These are phyloP conservation scores for Cymodocea nodosa DNA, from an alignment of 116 monocot species.

Conservation along the genomic window DNA sequence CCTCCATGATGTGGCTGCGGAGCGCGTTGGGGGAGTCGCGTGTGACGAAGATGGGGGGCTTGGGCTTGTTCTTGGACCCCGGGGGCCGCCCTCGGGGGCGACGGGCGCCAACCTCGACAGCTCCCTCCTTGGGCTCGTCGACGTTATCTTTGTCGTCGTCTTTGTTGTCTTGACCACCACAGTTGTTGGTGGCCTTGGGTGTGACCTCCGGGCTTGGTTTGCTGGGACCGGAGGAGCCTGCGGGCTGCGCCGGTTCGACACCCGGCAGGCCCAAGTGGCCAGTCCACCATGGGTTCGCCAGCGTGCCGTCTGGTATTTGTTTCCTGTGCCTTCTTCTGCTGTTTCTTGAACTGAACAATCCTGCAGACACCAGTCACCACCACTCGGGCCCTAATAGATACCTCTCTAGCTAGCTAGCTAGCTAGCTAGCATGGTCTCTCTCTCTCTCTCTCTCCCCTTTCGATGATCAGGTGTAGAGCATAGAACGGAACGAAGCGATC, in stretches of 20 bases:
- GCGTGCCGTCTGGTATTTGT: background rate
- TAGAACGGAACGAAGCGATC: background rate
- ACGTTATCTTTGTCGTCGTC: slow-evolving; percentile 14
- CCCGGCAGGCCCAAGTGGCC: slow-evolving; percentile 39
- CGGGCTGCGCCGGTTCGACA: slow-evolving; percentile 6
- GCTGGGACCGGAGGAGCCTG: slow-evolving; percentile 14
- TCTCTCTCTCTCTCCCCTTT: background rate
- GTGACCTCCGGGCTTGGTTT: slow-evolving; percentile 10
- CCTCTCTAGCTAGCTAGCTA: background rate
- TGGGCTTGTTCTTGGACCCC: slow-evolving; percentile 1
- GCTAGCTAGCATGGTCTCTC: background rate
- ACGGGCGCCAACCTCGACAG: slow-evolving; percentile 28
- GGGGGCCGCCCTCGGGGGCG: slow-evolving; percentile 22
- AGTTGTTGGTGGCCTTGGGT: background rate
- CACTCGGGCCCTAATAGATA: background rate
- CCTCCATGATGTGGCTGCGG: slow-evolving; percentile 70
- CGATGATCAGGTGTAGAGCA: too few species aligned
- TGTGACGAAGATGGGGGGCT: slow-evolving; percentile 71
- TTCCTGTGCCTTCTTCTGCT: background rate
- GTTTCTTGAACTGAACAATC: too few species aligned
- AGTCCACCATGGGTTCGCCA: slow-evolving; percentile 64
- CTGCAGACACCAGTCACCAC: too few species aligned
- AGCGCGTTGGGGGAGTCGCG: slow-evolving; percentile 81
- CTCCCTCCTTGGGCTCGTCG: slow-evolving; percentile 39
- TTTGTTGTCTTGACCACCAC: slow-evolving; percentile 2